Evolutionary conservation across 169 alveolate species (phyloP).

Genomic region (Perkinsus marinus): DNA sequence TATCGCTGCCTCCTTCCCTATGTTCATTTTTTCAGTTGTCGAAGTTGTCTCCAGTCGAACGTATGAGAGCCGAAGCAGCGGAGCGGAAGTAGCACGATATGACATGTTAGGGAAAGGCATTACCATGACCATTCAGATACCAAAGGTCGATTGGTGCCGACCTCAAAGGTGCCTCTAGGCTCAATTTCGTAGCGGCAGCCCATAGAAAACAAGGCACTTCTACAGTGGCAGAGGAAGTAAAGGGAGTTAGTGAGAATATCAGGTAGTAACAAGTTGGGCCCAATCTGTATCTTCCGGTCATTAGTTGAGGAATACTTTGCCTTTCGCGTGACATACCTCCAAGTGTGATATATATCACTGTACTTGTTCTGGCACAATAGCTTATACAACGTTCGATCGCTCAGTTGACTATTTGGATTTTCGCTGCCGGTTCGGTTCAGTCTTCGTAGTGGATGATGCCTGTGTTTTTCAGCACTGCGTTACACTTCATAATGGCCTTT

Average conservation of each 20-base stretch:
- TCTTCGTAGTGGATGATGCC: too few species aligned
- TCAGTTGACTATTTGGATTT: too few species aligned
- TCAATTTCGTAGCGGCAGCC: neutral
- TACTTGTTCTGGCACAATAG: too few species aligned
- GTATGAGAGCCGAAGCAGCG: neutral
- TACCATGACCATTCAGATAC: neutral
- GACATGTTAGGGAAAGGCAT: too few species aligned
- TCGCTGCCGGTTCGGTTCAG: too few species aligned
- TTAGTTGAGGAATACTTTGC: too few species aligned
- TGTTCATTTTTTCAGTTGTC: neutral
- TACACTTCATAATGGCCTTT: neutral
- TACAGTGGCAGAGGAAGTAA: neutral
- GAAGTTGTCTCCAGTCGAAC: neutral
- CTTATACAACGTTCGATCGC: too few species aligned
- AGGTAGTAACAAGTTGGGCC: neutral
- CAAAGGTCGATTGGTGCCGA: neutral
- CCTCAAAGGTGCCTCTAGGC: neutral
- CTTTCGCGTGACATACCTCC: too few species aligned
- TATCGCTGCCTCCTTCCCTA: neutral
- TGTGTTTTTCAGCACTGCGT: neutral
- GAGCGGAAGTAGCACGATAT: neutral
- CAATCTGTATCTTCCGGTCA: neutral
- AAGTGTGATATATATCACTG: too few species aligned
- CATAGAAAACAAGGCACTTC: neutral
- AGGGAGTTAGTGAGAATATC: neutral